Evolutionary conservation across 805 yeast species (phyloP).

Genomic region (Kluyveromyces wickerhamii): DNA sequence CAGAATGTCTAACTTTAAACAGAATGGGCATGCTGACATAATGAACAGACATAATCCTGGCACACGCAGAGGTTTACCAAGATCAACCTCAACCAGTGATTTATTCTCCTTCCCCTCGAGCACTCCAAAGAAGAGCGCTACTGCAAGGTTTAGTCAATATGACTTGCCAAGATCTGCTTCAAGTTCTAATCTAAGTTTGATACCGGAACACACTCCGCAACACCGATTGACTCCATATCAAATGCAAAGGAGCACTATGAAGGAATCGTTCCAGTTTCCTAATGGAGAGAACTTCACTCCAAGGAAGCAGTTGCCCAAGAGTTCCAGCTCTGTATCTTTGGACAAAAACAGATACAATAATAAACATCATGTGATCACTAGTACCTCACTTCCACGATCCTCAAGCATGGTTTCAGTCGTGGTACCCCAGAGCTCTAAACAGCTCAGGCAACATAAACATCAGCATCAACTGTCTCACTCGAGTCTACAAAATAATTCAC

Average conservation of each 20-base stretch:
- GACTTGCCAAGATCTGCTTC: not conserved
- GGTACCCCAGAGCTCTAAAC: not conserved
- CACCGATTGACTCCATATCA: conserved; percentile 24
- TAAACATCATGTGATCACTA: not conserved
- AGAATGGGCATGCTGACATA: no score
- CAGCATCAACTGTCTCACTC: not conserved
- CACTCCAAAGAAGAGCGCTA: not conserved
- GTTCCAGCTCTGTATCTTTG: conserved; percentile 1
- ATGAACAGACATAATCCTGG: no score
- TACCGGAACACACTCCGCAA: conserved; percentile 2
- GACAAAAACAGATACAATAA: not conserved
- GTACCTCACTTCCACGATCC: conserved; percentile 1
- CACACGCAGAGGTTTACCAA: not conserved
- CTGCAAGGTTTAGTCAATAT: not conserved
- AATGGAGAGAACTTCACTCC: conserved; percentile 31
- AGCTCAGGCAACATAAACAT: not conserved
- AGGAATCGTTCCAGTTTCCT: conserved; percentile 22
- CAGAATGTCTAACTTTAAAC: no score
- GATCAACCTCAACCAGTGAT: conserved; percentile 2
- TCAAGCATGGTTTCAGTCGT: conserved; percentile 3
- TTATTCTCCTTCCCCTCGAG: conserved; percentile 1
- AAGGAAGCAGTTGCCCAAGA: conserved; percentile 9
- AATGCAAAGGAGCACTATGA: conserved; percentile 25
- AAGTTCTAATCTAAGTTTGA: not conserved
- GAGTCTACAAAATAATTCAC: not conserved